These are phyloP conservation scores for Amorphotheca resinae DNA, from an alignment of 495 filamentous ascomycete genomes.

Conservation along the genomic window DNA sequence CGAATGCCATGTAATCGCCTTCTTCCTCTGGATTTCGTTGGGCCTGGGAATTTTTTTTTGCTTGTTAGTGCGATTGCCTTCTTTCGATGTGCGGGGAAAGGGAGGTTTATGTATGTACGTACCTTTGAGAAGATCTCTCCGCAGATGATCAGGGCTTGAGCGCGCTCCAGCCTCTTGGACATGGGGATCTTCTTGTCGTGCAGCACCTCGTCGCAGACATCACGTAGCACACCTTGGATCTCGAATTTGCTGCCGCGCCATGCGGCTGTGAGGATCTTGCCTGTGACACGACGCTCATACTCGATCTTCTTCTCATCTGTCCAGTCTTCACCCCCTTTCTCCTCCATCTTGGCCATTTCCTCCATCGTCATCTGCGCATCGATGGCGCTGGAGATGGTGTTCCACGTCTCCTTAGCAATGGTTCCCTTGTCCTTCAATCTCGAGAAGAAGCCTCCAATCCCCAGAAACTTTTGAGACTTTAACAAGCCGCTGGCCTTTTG, in stretches of 20 bases:
- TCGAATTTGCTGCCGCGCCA: slow-evolving; percentile 97
- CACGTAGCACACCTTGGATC: slow-evolving; percentile 89
- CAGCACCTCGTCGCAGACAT: slow-evolving; percentile 60
- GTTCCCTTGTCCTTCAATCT: slow-evolving; percentile 94
- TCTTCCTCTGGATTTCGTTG: slow-evolving; percentile 89
- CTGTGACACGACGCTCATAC: slow-evolving; percentile 87
- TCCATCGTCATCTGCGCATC: slow-evolving; percentile 98
- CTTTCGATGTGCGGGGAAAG: neutral
- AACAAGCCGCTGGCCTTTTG: slow-evolving; percentile 77
- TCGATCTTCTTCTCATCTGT: slow-evolving; percentile 97
- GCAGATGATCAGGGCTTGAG: slow-evolving; percentile 74
- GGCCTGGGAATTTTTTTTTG: slow-evolving; percentile 59
- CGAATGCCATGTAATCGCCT: slow-evolving; percentile 97
- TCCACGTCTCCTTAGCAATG: slow-evolving; percentile 95
- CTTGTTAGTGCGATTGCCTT: slow-evolving; percentile 16
- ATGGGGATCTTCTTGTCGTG: slow-evolving; percentile 72
- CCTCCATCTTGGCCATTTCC: slow-evolving; percentile 94
- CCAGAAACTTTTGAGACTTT: slow-evolving; percentile 92
- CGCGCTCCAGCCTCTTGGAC: slow-evolving; percentile 78
- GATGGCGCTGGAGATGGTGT: slow-evolving; percentile 92
- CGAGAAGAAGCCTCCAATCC: slow-evolving; percentile 87
- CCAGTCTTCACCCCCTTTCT: slow-evolving; percentile 94
- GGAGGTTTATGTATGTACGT: slow-evolving; percentile 21
- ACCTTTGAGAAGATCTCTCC: slow-evolving; percentile 85
- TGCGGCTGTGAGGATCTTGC: slow-evolving; percentile 96